Base-by-base conservation (phyloP, 2,329 filamentous ascomycete species). In the Penicillium polonicum region DNA sequence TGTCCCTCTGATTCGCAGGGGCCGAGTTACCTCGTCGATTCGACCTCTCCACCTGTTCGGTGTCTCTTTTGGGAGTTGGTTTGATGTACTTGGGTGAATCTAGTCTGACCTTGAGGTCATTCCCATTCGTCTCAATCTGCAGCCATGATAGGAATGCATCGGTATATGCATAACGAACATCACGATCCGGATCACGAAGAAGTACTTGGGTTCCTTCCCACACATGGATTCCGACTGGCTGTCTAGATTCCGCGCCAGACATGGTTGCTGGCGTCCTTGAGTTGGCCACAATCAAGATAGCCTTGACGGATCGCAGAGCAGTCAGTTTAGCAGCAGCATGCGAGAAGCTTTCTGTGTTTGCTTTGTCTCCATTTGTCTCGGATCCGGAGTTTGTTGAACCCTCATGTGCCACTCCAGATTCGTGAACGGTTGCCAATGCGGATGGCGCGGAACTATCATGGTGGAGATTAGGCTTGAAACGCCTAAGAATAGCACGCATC, bases 131-230 rank as follows among this genome's bases (percentile, higher is more conserved):
- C 74, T 96, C 92, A n/a, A 88, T 80, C 56, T 89, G 85, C 52
- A 97, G 80, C 92, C 93, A 99, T 0, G 89, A 90, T 41, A 90
- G 74, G 17, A 97, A 75, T 5, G 91, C 90, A 72, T 96, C 91
- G 7, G 88, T 85, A 66, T 97, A 99, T 0, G 92, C 90, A 70
- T 88, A 88, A 53, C 92, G 86, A 35, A 97, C 92, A 33, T 85
- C 82, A 33, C 85, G 85, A 67, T 92, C 88, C 0, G 85, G 82
- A 68, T 97, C 93, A 38, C 89, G 87, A 21, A 97, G 78, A 44
- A 97, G 84, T 90, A 91, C 96, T 60, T 97, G 91, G 0, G 92
- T 96, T n/a, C 91, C 91, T 74, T 97, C 92, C 94, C 94, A 99
- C 0, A 92, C 89, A 54, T 89, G 84, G 9, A 96, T 82, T 0